Evolutionary conservation across 306 rosid species (phyloP).

Genomic region (Astragalus membranaceus): DNA sequence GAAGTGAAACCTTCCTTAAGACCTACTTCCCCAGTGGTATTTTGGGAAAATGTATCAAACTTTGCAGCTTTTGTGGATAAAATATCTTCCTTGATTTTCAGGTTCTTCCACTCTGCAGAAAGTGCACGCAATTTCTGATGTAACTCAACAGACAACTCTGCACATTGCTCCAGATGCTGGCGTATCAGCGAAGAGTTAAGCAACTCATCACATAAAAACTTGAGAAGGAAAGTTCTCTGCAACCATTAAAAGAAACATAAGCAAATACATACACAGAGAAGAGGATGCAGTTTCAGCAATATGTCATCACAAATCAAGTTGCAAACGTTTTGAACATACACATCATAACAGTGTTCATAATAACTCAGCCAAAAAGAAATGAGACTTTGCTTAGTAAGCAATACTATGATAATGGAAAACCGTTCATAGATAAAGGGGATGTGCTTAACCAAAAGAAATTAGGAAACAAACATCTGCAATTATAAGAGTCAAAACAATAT

Average conservation of each 20-base stretch:
- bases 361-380: not conserved
- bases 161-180: conserved; percentile 92
- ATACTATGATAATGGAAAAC: not conserved
- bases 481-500: not conserved
- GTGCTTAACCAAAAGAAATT: not conserved
- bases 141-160: conserved; percentile 67
- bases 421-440: conserved; percentile 6
- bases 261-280: conserved; percentile 3
- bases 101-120: conserved; percentile 75
- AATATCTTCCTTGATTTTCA: conserved; percentile 73
- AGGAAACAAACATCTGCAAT: conserved; percentile 9
- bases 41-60: conserved; percentile 33
- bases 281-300: conserved; percentile 2
- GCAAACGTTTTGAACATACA: not conserved
- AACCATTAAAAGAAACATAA: conserved; percentile 24
- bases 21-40: conserved; percentile 41
- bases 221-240: conserved; percentile 82
- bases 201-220: conserved; percentile 88
- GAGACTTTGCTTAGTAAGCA: not conserved
- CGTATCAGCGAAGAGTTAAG: conserved; percentile 65
- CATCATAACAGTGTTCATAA: not conserved
- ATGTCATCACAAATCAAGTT: conserved; percentile 5
- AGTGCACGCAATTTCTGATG: conserved; percentile 80
- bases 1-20: conserved; percentile 41
- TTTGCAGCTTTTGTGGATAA: conserved; percentile 68